Evolutionary conservation across 2,329 filamentous ascomycete species (phyloP).

Genomic region (Aspergillus sp.): DNA sequence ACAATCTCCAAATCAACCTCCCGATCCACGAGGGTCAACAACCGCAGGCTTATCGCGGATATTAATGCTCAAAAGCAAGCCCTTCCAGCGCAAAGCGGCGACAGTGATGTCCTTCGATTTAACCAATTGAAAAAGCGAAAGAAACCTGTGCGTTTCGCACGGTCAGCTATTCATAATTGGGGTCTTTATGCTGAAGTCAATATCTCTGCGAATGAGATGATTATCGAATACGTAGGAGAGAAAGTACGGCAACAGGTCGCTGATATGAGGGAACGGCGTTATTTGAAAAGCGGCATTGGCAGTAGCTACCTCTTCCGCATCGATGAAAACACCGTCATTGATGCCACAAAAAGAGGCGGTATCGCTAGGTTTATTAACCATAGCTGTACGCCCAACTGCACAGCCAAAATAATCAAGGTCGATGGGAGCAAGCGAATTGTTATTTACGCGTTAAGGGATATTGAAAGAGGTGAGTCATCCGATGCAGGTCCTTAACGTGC

Average conservation of each 20-base stretch:
- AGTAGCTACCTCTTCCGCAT: slow-evolving; percentile 98
- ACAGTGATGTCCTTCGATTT: slow-evolving; percentile 91
- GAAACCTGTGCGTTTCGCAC: slow-evolving; percentile 97
- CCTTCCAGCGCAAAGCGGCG: slow-evolving; percentile 66
- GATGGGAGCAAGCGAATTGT: slow-evolving; percentile 98
- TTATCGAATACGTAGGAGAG: slow-evolving; percentile 98
- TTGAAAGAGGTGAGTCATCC: slow-evolving; percentile 78
- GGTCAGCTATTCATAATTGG: slow-evolving; percentile 99
- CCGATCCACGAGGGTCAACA: slow-evolving; percentile 90
- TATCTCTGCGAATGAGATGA: slow-evolving; percentile 97
- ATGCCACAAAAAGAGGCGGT: slow-evolving; percentile 96
- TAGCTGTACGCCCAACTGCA: slow-evolving; percentile 97
- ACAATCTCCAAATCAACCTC: slow-evolving; percentile 84
- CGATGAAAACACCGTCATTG: slow-evolving; percentile 94
- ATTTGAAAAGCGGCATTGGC: slow-evolving; percentile 93
- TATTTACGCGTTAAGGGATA: slow-evolving; percentile 96
- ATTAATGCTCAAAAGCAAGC: slow-evolving; percentile 90
- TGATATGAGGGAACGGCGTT: slow-evolving; percentile 89
- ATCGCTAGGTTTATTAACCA: slow-evolving; percentile 98
- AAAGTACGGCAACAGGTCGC: slow-evolving; percentile 95
- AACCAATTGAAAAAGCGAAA: slow-evolving; percentile 99
- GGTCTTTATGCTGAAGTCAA: slow-evolving; percentile 97
- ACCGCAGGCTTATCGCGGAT: slow-evolving; percentile 89
- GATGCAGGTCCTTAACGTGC: not conserved
- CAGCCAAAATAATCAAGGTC: slow-evolving; percentile 98